Percentiles rank a stretch among this genome's conserved stretches.
Evolutionary conservation across 176 grass and related monocot species (phyloP).

Genomic region (Ensete ventricosum): DNA sequence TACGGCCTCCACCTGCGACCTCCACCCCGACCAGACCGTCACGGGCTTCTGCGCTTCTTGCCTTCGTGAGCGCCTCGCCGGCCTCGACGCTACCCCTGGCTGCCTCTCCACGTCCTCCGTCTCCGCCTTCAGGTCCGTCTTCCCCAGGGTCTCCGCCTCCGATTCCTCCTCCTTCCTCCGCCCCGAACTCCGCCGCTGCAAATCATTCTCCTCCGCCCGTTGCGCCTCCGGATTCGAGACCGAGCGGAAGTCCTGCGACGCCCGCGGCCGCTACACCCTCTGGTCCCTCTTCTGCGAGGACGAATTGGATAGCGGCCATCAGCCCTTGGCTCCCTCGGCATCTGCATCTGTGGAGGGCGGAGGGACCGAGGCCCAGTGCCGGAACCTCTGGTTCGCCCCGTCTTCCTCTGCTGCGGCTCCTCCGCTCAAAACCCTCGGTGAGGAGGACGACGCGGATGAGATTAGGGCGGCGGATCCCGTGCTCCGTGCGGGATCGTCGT

Average conservation of each 20-base stretch:
- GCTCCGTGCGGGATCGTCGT: constrained; percentile 39
- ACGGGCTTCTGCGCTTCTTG: constrained; percentile 82
- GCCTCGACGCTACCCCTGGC: constrained; percentile 48
- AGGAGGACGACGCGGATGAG: constrained; percentile 38
- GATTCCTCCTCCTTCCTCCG: constrained; percentile 7
- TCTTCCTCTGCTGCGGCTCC: constrained; percentile 11
- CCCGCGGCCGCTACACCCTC: constrained; percentile 59
- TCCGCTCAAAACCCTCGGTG: constrained; percentile 10
- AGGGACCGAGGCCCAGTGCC: constrained; percentile 18
- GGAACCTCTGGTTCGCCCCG: constrained; percentile 32
- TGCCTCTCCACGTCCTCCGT: constrained; percentile 47
- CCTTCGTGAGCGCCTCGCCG: constrained; percentile 71
- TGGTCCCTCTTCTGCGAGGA: constrained; percentile 85
- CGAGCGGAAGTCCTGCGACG: constrained; percentile 67
- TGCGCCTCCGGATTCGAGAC: constrained; percentile 46
- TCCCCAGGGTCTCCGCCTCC: constrained; percentile 40
- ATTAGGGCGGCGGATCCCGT: constrained; percentile 52
- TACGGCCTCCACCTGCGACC: constrained; percentile 53
- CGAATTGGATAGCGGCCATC: constrained; percentile 49
- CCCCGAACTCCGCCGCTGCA: constrained; percentile 64
- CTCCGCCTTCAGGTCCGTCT: constrained; percentile 62
- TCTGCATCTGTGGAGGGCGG: constrained; percentile 32
- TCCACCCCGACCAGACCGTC: constrained; percentile 65
- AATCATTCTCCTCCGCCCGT: constrained; percentile 64
- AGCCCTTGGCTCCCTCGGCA: constrained; percentile 46